A percentile compares a stretch with the other conserved stretches of the same genome.
phyloP scores from a whole-genome alignment of 208 protist species.

The Acanthamoeba quina region DNA sequence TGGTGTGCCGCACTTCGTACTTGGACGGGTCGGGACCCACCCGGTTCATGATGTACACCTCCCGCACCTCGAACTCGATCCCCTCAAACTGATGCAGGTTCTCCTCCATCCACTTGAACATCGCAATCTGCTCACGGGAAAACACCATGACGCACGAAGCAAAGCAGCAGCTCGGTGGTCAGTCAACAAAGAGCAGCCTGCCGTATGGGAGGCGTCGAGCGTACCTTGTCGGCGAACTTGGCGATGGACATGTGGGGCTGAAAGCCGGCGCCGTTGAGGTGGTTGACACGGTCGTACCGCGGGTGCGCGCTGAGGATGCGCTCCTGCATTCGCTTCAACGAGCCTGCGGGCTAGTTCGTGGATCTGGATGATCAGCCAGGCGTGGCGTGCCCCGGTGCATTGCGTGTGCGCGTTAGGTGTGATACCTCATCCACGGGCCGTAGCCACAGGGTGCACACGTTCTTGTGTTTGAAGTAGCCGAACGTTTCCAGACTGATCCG shows the following conservation, averaged over 20 bases:
- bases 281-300: neutral
- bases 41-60: constrained; percentile 17
- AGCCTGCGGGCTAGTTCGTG: neutral
- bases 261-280: neutral
- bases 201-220: neutral
- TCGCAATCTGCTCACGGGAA: neutral
- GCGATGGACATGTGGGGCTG: neutral
- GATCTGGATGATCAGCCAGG: neutral
- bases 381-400: too few species aligned
- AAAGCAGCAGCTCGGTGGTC: too few species aligned
- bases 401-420: neutral
- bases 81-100: neutral
- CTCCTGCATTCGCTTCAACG: neutral
- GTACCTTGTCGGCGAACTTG: neutral
- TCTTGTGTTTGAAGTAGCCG: neutral
- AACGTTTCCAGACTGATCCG: neutral
- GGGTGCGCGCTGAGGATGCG: constrained; percentile 10
- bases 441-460: neutral
- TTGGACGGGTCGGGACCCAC: neutral
- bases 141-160: neutral
- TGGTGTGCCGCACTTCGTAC: neutral
- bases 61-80: constrained; percentile 2
- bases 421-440: neutral
- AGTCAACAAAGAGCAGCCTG: too few species aligned
- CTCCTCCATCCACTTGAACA: constrained; percentile 25